Conservation (phyloP, 805 yeast genomes). For the Pichia cephalocereana region DNA sequence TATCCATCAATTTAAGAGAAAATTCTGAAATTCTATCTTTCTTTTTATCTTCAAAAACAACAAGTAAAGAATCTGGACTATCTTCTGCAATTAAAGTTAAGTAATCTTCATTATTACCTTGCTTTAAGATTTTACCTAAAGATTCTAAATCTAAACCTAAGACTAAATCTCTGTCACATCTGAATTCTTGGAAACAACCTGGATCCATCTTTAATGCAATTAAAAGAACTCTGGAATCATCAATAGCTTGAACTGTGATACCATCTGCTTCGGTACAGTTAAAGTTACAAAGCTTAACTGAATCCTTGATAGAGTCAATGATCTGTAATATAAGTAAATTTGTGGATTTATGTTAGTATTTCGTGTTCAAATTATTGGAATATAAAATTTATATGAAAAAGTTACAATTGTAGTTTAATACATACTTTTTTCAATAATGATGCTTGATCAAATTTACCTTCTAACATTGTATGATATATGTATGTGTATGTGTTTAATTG, state of each 20-base stretch:
- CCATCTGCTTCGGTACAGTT: conserved; percentile 88
- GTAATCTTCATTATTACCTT: conserved; percentile 85
- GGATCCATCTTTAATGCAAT: conserved; percentile 82
- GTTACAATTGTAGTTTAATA: background rate
- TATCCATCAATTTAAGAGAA: conserved; percentile 86
- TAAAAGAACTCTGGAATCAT: conserved; percentile 89
- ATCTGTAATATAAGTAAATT: conserved; percentile 30
- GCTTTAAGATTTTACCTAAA: conserved; percentile 78
- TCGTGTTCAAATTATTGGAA: background rate
- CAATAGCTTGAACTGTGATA: conserved; percentile 94
- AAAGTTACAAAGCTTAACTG: conserved; percentile 91
- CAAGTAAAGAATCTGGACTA: conserved; percentile 60
- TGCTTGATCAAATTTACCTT: conserved; percentile 94
- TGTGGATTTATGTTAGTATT: background rate
- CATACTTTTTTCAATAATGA: conserved; percentile 71
- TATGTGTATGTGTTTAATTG: background rate
- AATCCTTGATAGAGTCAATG: conserved; percentile 89
- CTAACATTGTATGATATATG: conserved; percentile 55
- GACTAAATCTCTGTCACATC: conserved; percentile 91
- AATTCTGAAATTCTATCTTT: conserved; percentile 91
- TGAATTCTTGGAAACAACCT: conserved; percentile 81
- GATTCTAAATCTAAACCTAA: conserved; percentile 86
- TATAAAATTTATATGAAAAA: no score
- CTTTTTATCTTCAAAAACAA: conserved; percentile 84
- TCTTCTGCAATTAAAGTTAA: conserved; percentile 80